Evolutionary conservation across 164 flowering plant genomes (phyloP), one percentile per base, ranked within the genome.

Genomic region (Macadamia integrifolia): DNA sequence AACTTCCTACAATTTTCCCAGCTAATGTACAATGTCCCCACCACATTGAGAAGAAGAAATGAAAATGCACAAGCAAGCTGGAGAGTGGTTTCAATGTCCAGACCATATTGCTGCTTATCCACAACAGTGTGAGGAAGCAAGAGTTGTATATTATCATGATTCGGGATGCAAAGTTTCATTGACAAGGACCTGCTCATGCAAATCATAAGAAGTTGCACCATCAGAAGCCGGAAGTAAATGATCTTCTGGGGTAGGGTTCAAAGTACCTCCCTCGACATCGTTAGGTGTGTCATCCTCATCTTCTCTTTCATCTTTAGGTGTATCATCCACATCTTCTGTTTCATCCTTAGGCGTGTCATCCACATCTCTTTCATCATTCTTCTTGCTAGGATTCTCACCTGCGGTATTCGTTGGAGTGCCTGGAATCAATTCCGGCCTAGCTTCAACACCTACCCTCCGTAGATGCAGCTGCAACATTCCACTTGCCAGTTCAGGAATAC

Each of bases 401-500:
- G 48, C 71, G 44, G 77, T 83, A 69, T 78, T 86, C 58, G 74
- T 86, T 69, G 89, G 65, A 60, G 73, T 53, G 32, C 82, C 82
- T 1, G 17, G 79, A 23, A 87, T 83, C 64, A 91, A 69, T 43
- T 88, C 94, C 42, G 85, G 88, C n/a, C 80, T 84, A 29, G 90
- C 74, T 79, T 92, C 98, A 56, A 93, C 91, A 59, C 95, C 97
- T 71, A 88, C 98, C 59, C 93, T 82, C 71, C 98, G 82, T 77
- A 93, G 73, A 75, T 93, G 98, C 58, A 93, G 74, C 98, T 93
- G 85, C 62, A 53, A 60, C 59, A 72, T 62, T 58, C 29, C 48
- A 64, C 35, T 62, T 12, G 60, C 35, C 29, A 69, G 61, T 67
- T 62, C 9, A 62, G 58, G 66, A 50, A 71, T 29, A 60, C 23